Evolutionary conservation across 495 filamentous ascomycete genomes (phyloP), one percentile per base, ranked within the genome.

Genomic region (Baudoinia panamericana): DNA sequence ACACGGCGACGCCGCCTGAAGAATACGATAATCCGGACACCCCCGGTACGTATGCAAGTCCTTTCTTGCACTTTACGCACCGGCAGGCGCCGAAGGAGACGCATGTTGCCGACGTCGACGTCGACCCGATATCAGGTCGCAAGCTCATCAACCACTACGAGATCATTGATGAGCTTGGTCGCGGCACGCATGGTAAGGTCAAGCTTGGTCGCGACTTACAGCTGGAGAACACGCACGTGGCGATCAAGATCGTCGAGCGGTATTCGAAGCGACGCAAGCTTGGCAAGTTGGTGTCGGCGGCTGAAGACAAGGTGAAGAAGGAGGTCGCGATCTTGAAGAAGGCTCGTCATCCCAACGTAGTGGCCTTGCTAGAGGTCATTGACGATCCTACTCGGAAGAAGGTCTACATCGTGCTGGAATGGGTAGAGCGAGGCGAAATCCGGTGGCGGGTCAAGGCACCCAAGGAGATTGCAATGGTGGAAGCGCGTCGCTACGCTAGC

Each of bases 271-370:
- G 81, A 45, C 77, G 86, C 26, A 82, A 86, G 11, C 67, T 99
- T n/a, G 90, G 92, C 16, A 77, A 75, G 49, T 58, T 72, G 15
- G 74, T 71, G 1, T 75, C 76, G 33, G 78, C 83, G 16, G 38
- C 48, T 2, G 83, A 87, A 53, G 84, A 92, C 56, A 94, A 95
- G 65, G 87, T 93, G 43, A 94, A 93, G 65, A 78, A 79, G 55
- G 90, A 97, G 64, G 88, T 99, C 45, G 90, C 90, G 47, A 95
- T 99, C 40, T 64, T 99, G 45, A 99, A 99, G 61, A 96, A 96
- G 66, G 90, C 88, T 30, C 78, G 86, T 11, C 90, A 99, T 61
- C 79, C 84, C 12, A 93, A 96, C 48, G 82, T 99, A 28, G 92
- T 96, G 44, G 85, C 81, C 53, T 66, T 99, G 35, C 70, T 95